Evolutionary conservation across 164 flowering plant genomes (phyloP).

Genomic region (Stephania japonica): DNA sequence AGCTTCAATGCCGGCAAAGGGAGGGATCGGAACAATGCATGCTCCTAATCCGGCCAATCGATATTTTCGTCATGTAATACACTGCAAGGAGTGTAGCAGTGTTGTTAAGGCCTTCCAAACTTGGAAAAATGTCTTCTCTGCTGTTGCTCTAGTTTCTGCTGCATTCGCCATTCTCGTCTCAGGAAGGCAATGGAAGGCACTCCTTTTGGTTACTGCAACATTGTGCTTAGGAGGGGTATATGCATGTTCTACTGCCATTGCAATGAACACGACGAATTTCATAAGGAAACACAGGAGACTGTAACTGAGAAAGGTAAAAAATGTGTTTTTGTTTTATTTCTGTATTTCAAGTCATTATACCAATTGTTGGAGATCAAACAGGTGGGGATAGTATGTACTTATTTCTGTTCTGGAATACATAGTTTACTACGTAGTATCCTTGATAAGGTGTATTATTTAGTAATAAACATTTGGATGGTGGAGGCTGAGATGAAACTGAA

Average conservation of each 20-base stretch:
- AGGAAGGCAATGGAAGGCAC: constrained; percentile 75
- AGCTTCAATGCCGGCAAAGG: constrained; percentile 85
- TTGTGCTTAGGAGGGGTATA: constrained; percentile 52
- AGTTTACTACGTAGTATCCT: too few relatives aligned
- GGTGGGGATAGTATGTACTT: too few relatives aligned
- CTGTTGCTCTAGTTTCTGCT: constrained; percentile 42
- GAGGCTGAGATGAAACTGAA: not conserved
- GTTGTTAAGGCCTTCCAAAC: constrained; percentile 48
- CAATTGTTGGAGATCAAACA: not conserved
- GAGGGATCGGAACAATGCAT: constrained; percentile 72
- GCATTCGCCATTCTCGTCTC: constrained; percentile 62
- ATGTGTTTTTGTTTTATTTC: not conserved
- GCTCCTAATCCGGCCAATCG: constrained; percentile 73
- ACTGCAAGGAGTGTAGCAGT: constrained; percentile 72
- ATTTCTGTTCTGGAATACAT: too few relatives aligned
- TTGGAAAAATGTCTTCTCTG: constrained; percentile 60
- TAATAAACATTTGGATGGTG: not conserved
- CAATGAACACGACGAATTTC: constrained; percentile 81
- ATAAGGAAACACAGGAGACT: constrained; percentile 77
- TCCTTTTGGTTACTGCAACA: constrained; percentile 41
- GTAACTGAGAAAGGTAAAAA: constrained; percentile 18
- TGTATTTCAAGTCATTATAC: not conserved
- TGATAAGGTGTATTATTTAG: too few relatives aligned
- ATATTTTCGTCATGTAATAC: constrained; percentile 82
- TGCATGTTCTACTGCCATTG: constrained; percentile 57